Conservation (phyloP, 192 early-diverging fungal genomes). For the Chytriomyces hyalinus region DNA sequence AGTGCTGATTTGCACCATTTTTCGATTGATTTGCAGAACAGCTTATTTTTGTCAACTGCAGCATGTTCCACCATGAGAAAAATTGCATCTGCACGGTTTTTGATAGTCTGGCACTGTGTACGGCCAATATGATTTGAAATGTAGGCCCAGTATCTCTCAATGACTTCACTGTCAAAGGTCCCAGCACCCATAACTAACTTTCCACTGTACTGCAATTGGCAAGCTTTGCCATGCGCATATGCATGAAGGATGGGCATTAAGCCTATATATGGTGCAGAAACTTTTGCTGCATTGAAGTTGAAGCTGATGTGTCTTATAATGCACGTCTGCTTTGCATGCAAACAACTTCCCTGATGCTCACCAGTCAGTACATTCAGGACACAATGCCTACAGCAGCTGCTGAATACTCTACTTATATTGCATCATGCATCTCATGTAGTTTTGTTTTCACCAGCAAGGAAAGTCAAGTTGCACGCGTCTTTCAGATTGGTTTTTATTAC, state of each 20-base stretch:
- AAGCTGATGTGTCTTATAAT: too few species aligned
- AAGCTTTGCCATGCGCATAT: background rate
- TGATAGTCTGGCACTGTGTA: too few species aligned
- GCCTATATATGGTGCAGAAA: background rate
- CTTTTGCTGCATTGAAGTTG: background rate
- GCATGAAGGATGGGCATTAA: background rate
- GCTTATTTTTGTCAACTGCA: too few species aligned
- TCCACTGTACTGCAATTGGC: background rate
- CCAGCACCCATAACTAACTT: background rate
- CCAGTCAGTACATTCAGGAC: too few species aligned
- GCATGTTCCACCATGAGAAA: too few species aligned
- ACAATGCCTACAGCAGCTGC: too few species aligned
- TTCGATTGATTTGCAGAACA: background rate
- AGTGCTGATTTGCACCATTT: background rate
- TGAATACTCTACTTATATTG: too few species aligned
- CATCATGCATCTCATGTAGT: too few species aligned
- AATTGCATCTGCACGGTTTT: too few species aligned
- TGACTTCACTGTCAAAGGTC: background rate
- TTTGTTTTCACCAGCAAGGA: constrained; percentile 2
- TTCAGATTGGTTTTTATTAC: background rate
- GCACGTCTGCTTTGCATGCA: too few species aligned
- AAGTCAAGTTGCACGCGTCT: background rate
- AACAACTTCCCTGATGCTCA: too few species aligned
- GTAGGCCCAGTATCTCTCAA: background rate
- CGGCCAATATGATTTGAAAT: background rate